Conservation (phyloP, 83 land plant genomes). For the Picea abies region DNA sequence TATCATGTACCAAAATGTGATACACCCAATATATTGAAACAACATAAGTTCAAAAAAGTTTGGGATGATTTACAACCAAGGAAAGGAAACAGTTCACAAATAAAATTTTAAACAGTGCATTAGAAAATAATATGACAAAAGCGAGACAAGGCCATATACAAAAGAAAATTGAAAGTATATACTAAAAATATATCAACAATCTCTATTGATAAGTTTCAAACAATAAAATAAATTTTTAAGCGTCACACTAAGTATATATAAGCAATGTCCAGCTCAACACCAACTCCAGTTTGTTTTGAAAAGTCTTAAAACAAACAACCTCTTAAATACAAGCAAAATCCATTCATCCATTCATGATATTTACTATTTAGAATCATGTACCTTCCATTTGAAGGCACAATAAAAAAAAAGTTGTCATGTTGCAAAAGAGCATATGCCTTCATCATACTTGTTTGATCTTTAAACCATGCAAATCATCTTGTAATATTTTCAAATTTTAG, state of each 20-base stretch:
- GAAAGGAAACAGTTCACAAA: too few species aligned
- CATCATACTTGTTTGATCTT: slow-evolving; percentile 14
- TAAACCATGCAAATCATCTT: not conserved
- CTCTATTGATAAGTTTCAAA: not conserved
- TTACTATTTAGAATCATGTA: not conserved
- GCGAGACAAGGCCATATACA: not conserved
- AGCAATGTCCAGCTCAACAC: not conserved
- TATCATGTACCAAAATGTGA: too few species aligned
- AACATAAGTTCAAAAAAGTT: too few species aligned
- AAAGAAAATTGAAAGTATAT: not conserved
- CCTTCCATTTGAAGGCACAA: slow-evolving; percentile 14
- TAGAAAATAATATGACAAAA: not conserved
- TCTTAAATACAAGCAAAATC: not conserved
- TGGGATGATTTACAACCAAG: too few species aligned
- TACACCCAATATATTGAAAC: too few species aligned
- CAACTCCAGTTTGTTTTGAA: too few species aligned
- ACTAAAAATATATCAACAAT: not conserved
- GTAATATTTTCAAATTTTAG: slow-evolving; percentile 4
- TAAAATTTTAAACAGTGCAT: too few species aligned
- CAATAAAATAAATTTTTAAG: not conserved
- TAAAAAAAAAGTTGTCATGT: not conserved
- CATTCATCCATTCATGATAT: not conserved
- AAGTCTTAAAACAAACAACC: not conserved
- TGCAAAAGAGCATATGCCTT: not conserved
- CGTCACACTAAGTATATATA: not conserved